Conservation (phyloP, 2,329 filamentous ascomycete species). For the Fusarium anthophilum region DNA sequence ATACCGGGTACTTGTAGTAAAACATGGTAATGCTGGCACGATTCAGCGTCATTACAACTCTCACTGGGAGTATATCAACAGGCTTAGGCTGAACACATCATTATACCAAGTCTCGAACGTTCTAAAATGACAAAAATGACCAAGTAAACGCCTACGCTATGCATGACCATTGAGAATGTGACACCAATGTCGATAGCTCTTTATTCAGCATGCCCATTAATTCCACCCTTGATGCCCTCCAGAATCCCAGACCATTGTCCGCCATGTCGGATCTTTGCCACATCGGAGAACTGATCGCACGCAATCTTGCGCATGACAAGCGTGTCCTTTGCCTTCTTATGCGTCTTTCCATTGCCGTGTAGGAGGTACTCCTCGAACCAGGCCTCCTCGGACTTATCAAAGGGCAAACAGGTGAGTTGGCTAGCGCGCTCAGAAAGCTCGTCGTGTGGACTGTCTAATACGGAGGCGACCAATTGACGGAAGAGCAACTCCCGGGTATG, state of each 20-base stretch:
- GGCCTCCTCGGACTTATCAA: slow-evolving; percentile 74
- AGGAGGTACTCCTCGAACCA: slow-evolving; percentile 79
- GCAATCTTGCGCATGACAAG: slow-evolving; percentile 78
- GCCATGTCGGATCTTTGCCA: slow-evolving; percentile 54
- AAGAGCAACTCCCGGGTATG: slow-evolving; percentile 71
- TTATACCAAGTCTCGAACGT: not conserved
- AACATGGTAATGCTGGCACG: not conserved
- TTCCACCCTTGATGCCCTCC: slow-evolving; percentile 61
- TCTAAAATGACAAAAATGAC: not conserved
- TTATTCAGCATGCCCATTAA: slow-evolving; percentile 47
- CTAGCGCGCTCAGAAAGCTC: slow-evolving; percentile 65
- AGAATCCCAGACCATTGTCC: slow-evolving; percentile 61
- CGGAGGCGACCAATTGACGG: slow-evolving; percentile 69
- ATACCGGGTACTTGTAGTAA: rapidly evolving
- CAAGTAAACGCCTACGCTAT: slow-evolving; percentile 42
- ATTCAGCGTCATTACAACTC: not conserved
- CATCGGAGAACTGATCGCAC: slow-evolving; percentile 66
- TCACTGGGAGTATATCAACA: not conserved
- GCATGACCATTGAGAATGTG: slow-evolving; percentile 5
- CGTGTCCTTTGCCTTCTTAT: slow-evolving; percentile 75
- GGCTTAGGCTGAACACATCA: not conserved
- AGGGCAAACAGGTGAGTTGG: slow-evolving; percentile 77
- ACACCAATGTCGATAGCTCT: not conserved
- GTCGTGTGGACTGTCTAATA: slow-evolving; percentile 57
- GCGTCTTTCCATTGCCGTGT: slow-evolving; percentile 69